These are phyloP conservation scores for Torulaspora franciscae DNA, from an alignment of 805 yeast species.

Conservation along the genomic window DNA sequence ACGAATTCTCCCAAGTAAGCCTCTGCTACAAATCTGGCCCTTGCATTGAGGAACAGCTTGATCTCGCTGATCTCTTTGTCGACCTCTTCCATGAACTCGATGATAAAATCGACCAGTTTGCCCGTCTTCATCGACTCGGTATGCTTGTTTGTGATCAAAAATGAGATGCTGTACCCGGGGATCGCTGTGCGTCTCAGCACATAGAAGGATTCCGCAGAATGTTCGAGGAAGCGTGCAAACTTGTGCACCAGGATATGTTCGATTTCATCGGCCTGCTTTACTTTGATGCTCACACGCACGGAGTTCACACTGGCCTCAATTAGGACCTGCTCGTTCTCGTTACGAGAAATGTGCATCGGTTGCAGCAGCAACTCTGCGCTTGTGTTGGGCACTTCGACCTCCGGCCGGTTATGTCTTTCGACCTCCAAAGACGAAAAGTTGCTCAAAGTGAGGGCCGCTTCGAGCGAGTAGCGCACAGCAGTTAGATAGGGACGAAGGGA, in stretches of 20 bases:
- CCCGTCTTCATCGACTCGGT: constrained; percentile 94
- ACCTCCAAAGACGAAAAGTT: constrained; percentile 93
- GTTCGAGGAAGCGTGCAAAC: constrained; percentile 87
- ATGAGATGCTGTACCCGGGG: constrained; percentile 87
- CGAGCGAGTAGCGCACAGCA: constrained; percentile 88
- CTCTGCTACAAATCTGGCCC: constrained; percentile 97
- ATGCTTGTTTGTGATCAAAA: constrained; percentile 87
- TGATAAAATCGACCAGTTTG: constrained; percentile 91
- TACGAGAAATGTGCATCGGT: constrained; percentile 86
- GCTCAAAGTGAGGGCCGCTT: constrained; percentile 88
- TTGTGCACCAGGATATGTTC: constrained; percentile 92
- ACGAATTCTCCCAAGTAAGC: constrained; percentile 89
- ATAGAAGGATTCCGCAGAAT: constrained; percentile 91
- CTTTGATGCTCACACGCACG: constrained; percentile 82
- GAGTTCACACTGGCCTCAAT: constrained; percentile 94
- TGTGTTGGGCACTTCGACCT: constrained; percentile 75
- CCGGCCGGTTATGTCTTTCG: constrained; percentile 97
- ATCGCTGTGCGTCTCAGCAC: constrained; percentile 89
- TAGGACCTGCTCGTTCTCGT: constrained; percentile 85
- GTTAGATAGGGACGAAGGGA: constrained; percentile 91
- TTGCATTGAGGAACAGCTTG: constrained; percentile 92
- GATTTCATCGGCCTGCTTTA: constrained; percentile 96
- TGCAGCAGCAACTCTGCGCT: constrained; percentile 81
- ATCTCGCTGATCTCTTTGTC: constrained; percentile 98
- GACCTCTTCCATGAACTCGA: constrained; percentile 98